Conservation (phyloP, 1,139 yeast species). For the Citeromyces siamensis region DNA sequence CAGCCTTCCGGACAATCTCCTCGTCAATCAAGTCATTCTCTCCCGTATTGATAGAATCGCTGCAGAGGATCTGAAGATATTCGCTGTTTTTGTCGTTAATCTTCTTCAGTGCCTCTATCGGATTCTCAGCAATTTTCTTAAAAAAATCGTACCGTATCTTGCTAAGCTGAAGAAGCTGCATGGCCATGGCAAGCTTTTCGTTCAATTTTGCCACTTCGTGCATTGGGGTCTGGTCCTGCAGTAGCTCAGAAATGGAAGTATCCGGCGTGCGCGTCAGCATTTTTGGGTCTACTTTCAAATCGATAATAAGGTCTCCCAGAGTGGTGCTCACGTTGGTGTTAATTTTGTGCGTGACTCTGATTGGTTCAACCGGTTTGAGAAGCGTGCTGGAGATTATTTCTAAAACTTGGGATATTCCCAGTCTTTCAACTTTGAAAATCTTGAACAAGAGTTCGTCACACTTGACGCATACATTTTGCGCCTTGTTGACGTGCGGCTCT, state of each 20-base stretch:
- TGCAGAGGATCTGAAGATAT: slow-evolving; percentile 62
- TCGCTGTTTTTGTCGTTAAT: slow-evolving; percentile 23
- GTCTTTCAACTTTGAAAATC: slow-evolving; percentile 37
- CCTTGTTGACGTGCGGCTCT: slow-evolving; percentile 21
- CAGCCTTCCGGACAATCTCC: slow-evolving; percentile 75
- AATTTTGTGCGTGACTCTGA: slow-evolving; percentile 60
- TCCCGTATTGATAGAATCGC: slow-evolving; percentile 70
- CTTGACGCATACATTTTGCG: slow-evolving; percentile 24
- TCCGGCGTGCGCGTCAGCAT: slow-evolving; percentile 13
- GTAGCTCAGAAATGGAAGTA: slow-evolving; percentile 16
- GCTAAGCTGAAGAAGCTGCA: slow-evolving; percentile 38
- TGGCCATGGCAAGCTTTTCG: slow-evolving; percentile 33
- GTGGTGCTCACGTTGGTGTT: slow-evolving; percentile 69
- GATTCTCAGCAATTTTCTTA: slow-evolving; percentile 60
- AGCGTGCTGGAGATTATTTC: slow-evolving; percentile 54
- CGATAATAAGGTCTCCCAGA: slow-evolving; percentile 70
- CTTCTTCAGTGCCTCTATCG: slow-evolving; percentile 58
- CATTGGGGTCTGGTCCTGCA: slow-evolving; percentile 15
- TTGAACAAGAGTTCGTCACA: slow-evolving; percentile 56
- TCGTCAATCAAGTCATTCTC: slow-evolving; percentile 79
- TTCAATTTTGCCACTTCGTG: slow-evolving; percentile 31
- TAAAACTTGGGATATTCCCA: slow-evolving; percentile 65
- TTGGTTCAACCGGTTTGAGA: slow-evolving; percentile 65
- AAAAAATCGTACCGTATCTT: slow-evolving; percentile 62
- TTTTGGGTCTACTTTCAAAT: slow-evolving; percentile 38